Base-by-base conservation (phyloP, 768 basidiomycete species). In the Suillus fuscotomentosus region DNA sequence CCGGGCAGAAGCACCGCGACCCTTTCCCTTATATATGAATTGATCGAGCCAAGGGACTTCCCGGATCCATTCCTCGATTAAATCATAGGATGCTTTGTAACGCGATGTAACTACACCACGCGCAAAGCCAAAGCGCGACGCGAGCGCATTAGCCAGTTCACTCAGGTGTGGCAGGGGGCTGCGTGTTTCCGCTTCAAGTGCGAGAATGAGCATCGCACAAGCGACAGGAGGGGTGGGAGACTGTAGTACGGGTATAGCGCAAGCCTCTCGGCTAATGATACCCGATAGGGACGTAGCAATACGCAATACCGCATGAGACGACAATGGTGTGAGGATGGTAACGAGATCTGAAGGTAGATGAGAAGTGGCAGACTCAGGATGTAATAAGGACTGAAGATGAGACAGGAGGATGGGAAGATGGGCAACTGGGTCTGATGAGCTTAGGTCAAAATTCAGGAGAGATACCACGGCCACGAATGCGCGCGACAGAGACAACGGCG, bases 1-100 rank as follows among this genome's bases (percentile, higher is more conserved):
- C 13, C 87, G 82, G 0, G 88, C 84, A 53, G 77, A 75, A 27
- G 71, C 55, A 47, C 71, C 68, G 31, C 66, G 71, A 53, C 70
- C 71, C 55, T 73, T 75, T 41, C 64, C 67, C 76, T 82, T 74
- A 68, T 65, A 67, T 13, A 79, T 74, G 65, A 87, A 87, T 54
- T 85, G 82, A 66, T 86, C 82, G 13, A 92, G 78, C 92, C 92
- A 94, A 5, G 90, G 89, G 3, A 94, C 80, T n/a, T 84, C 82
- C 57, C 82, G 78, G 34, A 87, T 83, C 81, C 86, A 86, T 62
- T 81, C 76, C 42, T 82, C 82, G 39, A 92, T 75, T 62, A 83
- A 75, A 69, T 89, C 86, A 70, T 87, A 87, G 36, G 91, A 73
- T 43, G 79, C 67, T 72, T 86, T 89, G 76, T 94, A 94, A 3